These are phyloP conservation scores for Fonsecaea multimorphosa DNA, from an alignment of 2,329 filamentous ascomycete genomes.

Conservation along the genomic window DNA sequence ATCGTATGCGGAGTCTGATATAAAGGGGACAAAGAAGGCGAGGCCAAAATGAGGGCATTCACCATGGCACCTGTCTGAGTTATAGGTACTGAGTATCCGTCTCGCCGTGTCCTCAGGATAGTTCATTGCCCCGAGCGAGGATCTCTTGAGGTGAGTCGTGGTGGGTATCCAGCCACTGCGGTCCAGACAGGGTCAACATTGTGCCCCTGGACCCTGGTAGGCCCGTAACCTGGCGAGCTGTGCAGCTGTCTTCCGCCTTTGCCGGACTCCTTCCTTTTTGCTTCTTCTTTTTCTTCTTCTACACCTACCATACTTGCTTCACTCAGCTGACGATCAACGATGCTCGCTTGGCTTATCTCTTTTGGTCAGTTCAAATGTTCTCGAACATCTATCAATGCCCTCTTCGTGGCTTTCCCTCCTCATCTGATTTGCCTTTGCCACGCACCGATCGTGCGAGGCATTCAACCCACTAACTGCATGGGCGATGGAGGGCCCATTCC, in stretches of 20 bases:
- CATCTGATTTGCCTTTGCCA: not conserved
- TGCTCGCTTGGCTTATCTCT: conserved; percentile 2
- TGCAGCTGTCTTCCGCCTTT: not conserved
- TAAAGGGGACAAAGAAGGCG: no score
- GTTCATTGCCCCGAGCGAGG: not conserved
- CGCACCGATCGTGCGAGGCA: not conserved
- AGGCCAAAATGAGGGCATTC: no score
- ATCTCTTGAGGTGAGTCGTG: not conserved
- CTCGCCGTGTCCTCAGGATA: no score
- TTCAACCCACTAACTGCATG: not conserved
- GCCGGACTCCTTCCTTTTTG: not conserved
- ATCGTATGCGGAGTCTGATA: no score
- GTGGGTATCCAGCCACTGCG: not conserved
- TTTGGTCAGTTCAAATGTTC: not conserved
- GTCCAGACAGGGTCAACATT: not conserved
- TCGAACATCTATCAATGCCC: not conserved
- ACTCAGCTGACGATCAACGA: not conserved
- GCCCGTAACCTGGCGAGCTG: not conserved
- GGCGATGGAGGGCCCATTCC: not conserved
- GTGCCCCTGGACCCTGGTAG: not conserved
- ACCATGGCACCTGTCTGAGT: no score
- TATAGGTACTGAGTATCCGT: no score
- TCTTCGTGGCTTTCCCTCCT: not conserved
- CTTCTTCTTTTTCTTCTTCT: not conserved
- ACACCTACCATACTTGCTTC: not conserved